phyloP scores from a whole-genome alignment of 2,329 filamentous ascomycete genomes.

The Coleophoma eucalyptorum region DNA sequence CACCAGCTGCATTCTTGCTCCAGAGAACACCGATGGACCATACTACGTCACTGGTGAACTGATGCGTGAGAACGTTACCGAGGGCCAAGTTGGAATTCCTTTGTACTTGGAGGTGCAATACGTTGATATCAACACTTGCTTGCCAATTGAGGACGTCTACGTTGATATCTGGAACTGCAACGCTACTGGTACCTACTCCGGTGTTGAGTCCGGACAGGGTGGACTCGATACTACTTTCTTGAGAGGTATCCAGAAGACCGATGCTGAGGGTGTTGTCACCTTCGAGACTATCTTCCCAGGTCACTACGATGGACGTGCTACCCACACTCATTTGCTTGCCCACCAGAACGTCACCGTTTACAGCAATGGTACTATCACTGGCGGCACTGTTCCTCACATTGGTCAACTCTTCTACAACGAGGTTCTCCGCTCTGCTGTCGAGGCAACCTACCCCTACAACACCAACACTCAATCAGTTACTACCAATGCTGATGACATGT shows the following conservation, averaged over 20 bases:
- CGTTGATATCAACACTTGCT: background rate
- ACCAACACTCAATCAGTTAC: conserved; percentile 41
- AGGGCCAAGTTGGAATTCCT: background rate
- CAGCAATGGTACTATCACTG: conserved; percentile 42
- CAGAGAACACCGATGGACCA: conserved; percentile 15
- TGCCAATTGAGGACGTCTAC: conserved; percentile 27
- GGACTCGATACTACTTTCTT: conserved; percentile 18
- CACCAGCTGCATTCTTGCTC: conserved; percentile 13
- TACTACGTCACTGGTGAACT: conserved; percentile 19
- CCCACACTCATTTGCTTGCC: conserved; percentile 38
- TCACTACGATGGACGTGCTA: conserved; percentile 37
- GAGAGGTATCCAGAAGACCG: conserved; percentile 35
- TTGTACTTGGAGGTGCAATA: conserved; percentile 1
- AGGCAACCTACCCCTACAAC: conserved; percentile 40
- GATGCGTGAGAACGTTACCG: background rate
- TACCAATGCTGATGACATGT: conserved; percentile 43
- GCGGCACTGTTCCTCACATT: conserved; percentile 50
- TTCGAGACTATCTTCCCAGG: conserved; percentile 38
- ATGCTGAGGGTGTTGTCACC: conserved; percentile 34
- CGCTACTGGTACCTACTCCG: conserved; percentile 41
- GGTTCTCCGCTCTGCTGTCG: conserved; percentile 47
- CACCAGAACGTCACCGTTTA: background rate
- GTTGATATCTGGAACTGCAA: conserved; percentile 45
- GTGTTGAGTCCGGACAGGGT: conserved; percentile 15
- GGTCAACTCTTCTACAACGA: conserved; percentile 64